phyloP scores from a whole-genome alignment of 73 alveolate genomes.

The Paramecium sexaurelia region DNA sequence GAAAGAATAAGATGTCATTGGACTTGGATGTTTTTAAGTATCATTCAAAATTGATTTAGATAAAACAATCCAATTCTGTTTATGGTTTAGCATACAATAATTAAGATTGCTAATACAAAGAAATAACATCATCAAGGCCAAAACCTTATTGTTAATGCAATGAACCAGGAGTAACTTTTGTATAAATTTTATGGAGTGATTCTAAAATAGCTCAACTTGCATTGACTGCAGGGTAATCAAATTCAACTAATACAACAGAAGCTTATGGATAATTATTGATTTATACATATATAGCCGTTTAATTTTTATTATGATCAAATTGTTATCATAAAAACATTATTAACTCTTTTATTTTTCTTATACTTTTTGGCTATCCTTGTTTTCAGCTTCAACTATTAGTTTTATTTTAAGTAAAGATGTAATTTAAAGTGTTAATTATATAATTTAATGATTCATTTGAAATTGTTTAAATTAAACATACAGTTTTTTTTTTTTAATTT shows the following conservation, averaged over 20 bases:
- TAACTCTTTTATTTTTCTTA: too few relatives aligned
- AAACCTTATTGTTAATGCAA: slow-evolving; percentile 28
- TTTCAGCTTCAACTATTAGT: too few relatives aligned
- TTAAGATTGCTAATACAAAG: slow-evolving; percentile 20
- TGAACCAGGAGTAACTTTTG: slow-evolving; percentile 26
- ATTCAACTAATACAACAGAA: not conserved
- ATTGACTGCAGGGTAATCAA: not conserved
- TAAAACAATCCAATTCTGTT: not conserved
- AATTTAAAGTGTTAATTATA: too few relatives aligned
- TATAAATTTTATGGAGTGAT: not conserved
- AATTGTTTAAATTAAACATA: too few relatives aligned
- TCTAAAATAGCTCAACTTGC: not conserved
- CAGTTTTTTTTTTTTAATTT: too few relatives aligned
- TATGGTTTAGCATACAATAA: slow-evolving; percentile 12
- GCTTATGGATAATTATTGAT: not conserved
- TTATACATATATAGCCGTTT: too few relatives aligned
- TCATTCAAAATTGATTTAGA: not conserved
- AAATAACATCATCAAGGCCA: not conserved
- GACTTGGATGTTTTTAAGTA: slow-evolving; percentile 26
- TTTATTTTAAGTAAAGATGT: too few relatives aligned
- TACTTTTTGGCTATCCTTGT: too few relatives aligned
- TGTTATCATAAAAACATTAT: too few relatives aligned
- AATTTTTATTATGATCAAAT: not conserved
- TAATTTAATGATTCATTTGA: too few relatives aligned
- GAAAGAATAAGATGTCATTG: not conserved